Evolutionary conservation across 1,139 yeast species (phyloP).

Genomic region (Hanseniaspora sp.): DNA sequence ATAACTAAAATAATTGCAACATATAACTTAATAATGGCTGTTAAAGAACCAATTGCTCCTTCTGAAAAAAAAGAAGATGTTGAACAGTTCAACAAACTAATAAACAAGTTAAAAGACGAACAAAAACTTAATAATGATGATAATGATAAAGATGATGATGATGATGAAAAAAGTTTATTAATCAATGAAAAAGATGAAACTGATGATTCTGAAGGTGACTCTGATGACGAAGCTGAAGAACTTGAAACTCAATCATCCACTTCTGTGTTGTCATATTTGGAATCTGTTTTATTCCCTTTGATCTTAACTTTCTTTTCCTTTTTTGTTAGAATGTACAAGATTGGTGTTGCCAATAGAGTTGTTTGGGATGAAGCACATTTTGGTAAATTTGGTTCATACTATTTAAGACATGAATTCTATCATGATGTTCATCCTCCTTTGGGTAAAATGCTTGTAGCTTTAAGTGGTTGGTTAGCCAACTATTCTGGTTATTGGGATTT

Average conservation of each 20-base stretch:
- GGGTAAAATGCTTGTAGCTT: constrained; percentile 92
- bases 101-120: constrained; percentile 16
- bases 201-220: constrained; percentile 10
- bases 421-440: constrained; percentile 98
- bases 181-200: neutral
- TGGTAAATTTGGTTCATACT: constrained; percentile 90
- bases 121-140: constrained; percentile 17
- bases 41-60: neutral
- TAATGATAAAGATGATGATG: constrained; percentile 28
- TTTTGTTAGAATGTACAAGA: constrained; percentile 61
- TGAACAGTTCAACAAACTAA: constrained; percentile 14
- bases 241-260: neutral
- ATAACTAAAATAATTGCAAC: too few relatives aligned
- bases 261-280: constrained; percentile 27
- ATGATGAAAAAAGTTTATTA: constrained; percentile 26
- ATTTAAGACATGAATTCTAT: constrained; percentile 83
- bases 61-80: constrained; percentile 17
- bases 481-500: constrained; percentile 94
- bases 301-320: constrained; percentile 57
- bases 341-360: constrained; percentile 58
- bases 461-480: constrained; percentile 88
- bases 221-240: constrained; percentile 17
- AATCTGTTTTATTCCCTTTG: constrained; percentile 43
- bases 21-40: neutral
- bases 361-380: constrained; percentile 98